Base-by-base conservation (phyloP, 2,329 filamentous ascomycete genomes). In the Aureobasidium lini region DNA sequence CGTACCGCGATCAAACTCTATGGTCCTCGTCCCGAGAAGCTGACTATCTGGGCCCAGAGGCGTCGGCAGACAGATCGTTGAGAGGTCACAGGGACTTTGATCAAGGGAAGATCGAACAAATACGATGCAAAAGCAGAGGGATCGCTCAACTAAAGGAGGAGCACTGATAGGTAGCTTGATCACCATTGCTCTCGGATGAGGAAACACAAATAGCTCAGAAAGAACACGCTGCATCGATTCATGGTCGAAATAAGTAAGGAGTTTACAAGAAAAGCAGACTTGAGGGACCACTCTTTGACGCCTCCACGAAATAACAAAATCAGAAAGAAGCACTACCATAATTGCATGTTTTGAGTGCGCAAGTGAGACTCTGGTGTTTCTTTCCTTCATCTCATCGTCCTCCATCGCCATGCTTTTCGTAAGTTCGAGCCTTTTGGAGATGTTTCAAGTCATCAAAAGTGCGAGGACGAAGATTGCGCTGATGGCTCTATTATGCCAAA, bases 261-360 rank as follows among this genome's bases (percentile, higher is more conserved):
- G 16, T 37, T 37, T 57, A 18, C 28, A 29, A 44, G 16, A 29
- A 46, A 57, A 43, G 50, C 50, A 52, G 29, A 42, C 39, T 54
- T 43, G 15, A 34, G 31, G 37, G 42, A 56, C 40, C 31, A 57
- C 40, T 46, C 36, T 52, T 34, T 48, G 23, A 48, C 54, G 54
- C 54, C 54, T 48, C 42, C 54, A 47, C 8, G 36, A 34, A 48
- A 48, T 29, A 36, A 34, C 31, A 18, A 57, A 48, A 43, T 31
- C 23, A 40, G 18, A 23, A 47, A 47, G 18, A 39, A 57, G 39
- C 42, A 56, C 52, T 42, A 28, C 52, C 40, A 29, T 34, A 11
- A 8, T 42, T 13, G n/a, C 10, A 32, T 34, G n/a, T 43, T 43
- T 43, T 54, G 29, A 29, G 37, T 28, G 50, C 37, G 29, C 11